Percentiles rank a stretch among this genome's conserved stretches.
Evolutionary conservation across 495 filamentous ascomycete species (phyloP).

Genomic region (Glarea lozoyensis): DNA sequence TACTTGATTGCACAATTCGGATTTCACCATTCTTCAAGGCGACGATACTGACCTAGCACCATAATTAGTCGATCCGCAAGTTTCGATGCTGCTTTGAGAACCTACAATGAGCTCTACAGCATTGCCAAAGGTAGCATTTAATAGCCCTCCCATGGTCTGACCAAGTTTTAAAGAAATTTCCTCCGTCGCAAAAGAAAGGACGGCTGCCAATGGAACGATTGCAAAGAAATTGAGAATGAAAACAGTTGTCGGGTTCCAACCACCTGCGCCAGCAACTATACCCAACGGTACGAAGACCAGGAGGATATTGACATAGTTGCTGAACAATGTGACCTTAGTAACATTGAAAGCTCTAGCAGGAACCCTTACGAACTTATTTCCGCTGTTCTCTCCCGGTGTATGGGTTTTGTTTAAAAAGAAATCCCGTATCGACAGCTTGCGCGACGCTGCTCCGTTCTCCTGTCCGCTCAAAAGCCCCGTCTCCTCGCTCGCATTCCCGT

Average conservation of each 20-base stretch:
- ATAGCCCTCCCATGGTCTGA: conserved; percentile 80
- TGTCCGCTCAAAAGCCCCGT: conserved; percentile 10
- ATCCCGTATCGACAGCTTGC: conserved; percentile 8
- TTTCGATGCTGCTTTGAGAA: conserved; percentile 48
- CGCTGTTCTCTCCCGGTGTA: conserved; percentile 38
- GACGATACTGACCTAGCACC: conserved; percentile 93
- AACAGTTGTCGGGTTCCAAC: conserved; percentile 65
- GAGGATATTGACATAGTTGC: conserved; percentile 76
- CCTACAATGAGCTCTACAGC: conserved; percentile 96
- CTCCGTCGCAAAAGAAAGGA: conserved; percentile 93
- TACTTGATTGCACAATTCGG: conserved; percentile 92
- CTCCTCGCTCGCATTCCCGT: conserved; percentile 7
- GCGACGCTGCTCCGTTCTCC: conserved; percentile 6
- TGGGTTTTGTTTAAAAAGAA: conserved; percentile 33
- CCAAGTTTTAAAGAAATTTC: conserved; percentile 78
- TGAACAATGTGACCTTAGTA: conserved; percentile 42
- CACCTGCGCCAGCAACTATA: conserved; percentile 64
- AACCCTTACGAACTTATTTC: conserved; percentile 45
- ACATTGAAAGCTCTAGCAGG: conserved; percentile 44
- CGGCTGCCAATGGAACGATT: conserved; percentile 85
- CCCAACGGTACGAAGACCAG: conserved; percentile 86
- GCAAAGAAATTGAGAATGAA: conserved; percentile 93
- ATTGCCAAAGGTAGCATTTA: conserved; percentile 97
- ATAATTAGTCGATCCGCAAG: no score
- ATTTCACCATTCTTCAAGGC: conserved; percentile 78